These are phyloP conservation scores for Daedaleopsis nitida DNA, from an alignment of 768 basidiomycete species.

Conservation along the genomic window DNA sequence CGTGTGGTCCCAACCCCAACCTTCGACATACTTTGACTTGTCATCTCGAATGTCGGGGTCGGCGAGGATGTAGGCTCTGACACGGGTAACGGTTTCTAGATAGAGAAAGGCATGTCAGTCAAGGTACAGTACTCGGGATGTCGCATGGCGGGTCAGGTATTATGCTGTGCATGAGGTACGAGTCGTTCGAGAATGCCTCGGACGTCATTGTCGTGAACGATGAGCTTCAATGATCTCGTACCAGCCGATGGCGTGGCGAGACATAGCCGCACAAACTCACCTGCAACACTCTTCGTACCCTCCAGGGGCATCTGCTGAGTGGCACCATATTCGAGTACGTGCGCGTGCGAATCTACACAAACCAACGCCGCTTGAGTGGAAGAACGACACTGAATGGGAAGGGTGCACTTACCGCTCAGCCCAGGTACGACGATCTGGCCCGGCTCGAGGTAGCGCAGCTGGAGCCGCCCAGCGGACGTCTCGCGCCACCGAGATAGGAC, in stretches of 20 bases:
- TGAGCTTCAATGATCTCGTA: too few species aligned
- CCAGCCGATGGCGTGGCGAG: too few species aligned
- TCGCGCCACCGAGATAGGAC: conserved; percentile 42
- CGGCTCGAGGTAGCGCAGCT: conserved; percentile 47
- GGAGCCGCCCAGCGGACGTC: conserved; percentile 13
- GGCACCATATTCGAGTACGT: conserved; percentile 79
- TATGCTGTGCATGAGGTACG: too few species aligned
- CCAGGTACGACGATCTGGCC: conserved; percentile 73
- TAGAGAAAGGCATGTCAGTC: not conserved
- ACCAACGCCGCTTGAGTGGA: not conserved
- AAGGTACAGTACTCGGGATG: too few species aligned
- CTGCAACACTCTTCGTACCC: conserved; percentile 59
- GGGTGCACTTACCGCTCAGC: conserved; percentile 55
- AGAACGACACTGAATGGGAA: conserved; percentile 7
- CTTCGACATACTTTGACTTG: conserved; percentile 64
- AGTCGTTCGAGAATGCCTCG: too few species aligned
- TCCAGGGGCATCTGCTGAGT: conserved; percentile 64
- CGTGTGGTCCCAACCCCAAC: conserved; percentile 94
- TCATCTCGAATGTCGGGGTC: conserved; percentile 60
- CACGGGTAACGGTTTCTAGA: conserved; percentile 62
- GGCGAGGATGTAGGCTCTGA: conserved; percentile 60
- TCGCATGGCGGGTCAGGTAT: too few species aligned
- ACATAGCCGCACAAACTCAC: conserved; percentile 31
- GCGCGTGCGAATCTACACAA: conserved; percentile 70
- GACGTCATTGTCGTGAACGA: too few species aligned